phyloP scores from a whole-genome alignment of 768 basidiomycete species.

The Mycena albidolilacea region DNA sequence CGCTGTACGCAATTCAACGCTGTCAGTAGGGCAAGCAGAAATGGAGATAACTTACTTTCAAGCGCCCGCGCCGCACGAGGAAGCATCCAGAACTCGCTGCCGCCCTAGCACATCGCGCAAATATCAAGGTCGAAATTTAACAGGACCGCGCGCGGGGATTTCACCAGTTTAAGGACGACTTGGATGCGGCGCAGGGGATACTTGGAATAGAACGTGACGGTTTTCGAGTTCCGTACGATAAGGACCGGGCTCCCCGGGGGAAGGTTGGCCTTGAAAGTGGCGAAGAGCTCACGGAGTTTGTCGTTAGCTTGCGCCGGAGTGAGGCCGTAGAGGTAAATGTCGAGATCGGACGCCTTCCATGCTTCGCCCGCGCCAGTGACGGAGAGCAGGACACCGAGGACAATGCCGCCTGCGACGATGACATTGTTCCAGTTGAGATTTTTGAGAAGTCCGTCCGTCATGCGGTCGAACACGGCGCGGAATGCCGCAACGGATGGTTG shows the following conservation, averaged over 20 bases:
- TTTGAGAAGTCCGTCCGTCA: conserved; percentile 17
- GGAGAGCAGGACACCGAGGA: conserved; percentile 15
- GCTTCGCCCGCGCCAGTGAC: not conserved
- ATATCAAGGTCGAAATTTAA: conserved; percentile 33
- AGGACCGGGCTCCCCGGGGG: not conserved
- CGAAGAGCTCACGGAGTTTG: conserved; percentile 18
- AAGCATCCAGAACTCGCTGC: conserved; percentile 22
- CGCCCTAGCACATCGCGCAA: conserved; percentile 30
- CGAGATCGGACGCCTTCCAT: conserved; percentile 22
- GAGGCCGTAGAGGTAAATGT: conserved; percentile 26
- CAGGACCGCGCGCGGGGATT: conserved; percentile 10
- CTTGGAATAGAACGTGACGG: conserved; percentile 26
- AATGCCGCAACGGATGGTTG: conserved; percentile 13
- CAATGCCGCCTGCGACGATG: conserved; percentile 17
- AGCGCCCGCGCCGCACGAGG: conserved; percentile 29
- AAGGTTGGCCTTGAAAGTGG: conserved; percentile 10
- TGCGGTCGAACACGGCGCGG: conserved; percentile 6
- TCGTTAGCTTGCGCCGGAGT: not conserved
- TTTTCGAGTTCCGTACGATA: conserved; percentile 26
- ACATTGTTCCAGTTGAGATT: conserved; percentile 22
- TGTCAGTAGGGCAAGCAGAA: too few relatives aligned
- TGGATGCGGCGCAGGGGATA: conserved; percentile 29
- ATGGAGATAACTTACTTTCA: conserved; percentile 19
- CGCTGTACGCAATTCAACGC: conserved; percentile 2
- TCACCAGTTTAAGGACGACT: conserved; percentile 29